Evolutionary conservation across 345 rosid genomes (phyloP).

Genomic region (Triadica sebifera): DNA sequence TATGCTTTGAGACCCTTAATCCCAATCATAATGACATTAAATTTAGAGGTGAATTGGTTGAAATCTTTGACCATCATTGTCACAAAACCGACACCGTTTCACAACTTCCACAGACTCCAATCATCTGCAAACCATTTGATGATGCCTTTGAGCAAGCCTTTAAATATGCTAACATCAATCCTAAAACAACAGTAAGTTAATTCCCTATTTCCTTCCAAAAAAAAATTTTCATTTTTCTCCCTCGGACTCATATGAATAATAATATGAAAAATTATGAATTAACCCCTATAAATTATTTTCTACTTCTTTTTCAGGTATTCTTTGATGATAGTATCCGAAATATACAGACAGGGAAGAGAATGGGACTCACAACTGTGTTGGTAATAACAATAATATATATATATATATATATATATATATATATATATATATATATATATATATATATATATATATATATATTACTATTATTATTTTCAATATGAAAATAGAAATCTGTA

Average conservation of each 20-base stretch:
- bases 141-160: conserved; percentile 20
- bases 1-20: conserved; percentile 82
- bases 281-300: not conserved
- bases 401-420: too few species aligned
- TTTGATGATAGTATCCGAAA: conserved; percentile 50
- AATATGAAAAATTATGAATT: too few species aligned
- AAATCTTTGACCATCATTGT: not conserved
- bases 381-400: too few species aligned
- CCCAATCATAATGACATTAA: conserved; percentile 18
- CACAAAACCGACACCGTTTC: not conserved
- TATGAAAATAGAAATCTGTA: too few species aligned
- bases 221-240: too few species aligned
- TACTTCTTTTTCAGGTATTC: conserved; percentile 51
- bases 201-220: not conserved
- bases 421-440: too few species aligned
- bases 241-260: too few species aligned
- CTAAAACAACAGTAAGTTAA: conserved; percentile 22
- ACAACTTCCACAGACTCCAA: conserved; percentile 11
- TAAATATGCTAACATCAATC: conserved; percentile 19
- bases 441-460: too few species aligned
- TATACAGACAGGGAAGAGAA: conserved; percentile 19
- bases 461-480: too few species aligned
- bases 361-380: not conserved
- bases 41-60: not conserved
- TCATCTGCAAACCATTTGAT: conserved; percentile 25